Base-by-base conservation (phyloP, 1,284 basidiomycete genomes). In the Filobasidium uniguttulatum region DNA sequence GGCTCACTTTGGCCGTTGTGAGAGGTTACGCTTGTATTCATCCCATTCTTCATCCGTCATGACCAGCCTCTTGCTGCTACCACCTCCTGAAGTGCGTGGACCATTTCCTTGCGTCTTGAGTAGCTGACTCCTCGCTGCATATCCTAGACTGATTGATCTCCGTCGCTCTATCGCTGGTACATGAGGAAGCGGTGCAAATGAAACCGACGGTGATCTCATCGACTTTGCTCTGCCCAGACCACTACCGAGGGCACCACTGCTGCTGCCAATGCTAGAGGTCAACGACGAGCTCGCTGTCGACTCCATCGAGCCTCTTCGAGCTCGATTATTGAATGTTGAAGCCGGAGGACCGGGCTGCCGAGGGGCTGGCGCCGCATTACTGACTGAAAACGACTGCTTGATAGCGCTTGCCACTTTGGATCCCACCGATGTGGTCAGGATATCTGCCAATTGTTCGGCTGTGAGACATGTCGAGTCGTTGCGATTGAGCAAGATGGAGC, bases 11-110 rank as follows among this genome's bases (percentile, higher is more conserved):
- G 48, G 53, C 45, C 41, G 5, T 57, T 59, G 19, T 50, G 44
- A 22, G 56, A 55, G 51, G 59, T 62, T 44, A 60, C 53, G 25
- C 55, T 64, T 63, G 55, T 68, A 67, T 25, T 56, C 58, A 46
- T 63, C 64, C 66, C 66, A 68, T 38, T 68, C 62, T 23, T 55
- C 60, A 55, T 68, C 66, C 3, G 58, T 65, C 65, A 68, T 66
- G 46, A 60, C 55, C 41, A 68, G 53, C 34, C 55, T 35, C 9
- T 46, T 43, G 5, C 54, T 44, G 9, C 37, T 17, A 5, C 33
- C 17, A 43, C 34, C 41, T 5, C 33, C 38, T 26, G 30, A 28
- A 43, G 40, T 34, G 17, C 33, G 48, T 26, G 37, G 53, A 20
- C 44, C 50, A 17, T 40, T 54, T 15, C 60, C 62, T 49, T 63